Conservation (phyloP, 257 asterid species). For the Craterostigma plantagineum region DNA sequence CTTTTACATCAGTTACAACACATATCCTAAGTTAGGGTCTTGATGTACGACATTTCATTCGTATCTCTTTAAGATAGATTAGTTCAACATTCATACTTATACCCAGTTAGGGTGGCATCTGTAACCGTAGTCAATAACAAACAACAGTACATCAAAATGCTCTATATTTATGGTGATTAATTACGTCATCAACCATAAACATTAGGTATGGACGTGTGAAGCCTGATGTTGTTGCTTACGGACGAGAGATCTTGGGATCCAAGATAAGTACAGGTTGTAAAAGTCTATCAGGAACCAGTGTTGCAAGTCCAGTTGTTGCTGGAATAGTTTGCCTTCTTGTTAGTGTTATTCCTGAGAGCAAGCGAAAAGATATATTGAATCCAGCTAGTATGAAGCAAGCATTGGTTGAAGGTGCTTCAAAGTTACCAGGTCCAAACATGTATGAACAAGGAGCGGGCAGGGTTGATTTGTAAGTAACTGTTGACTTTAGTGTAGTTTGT, state of each 20-base stretch:
- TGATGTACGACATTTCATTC: too few species aligned
- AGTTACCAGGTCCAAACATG: conserved; percentile 93
- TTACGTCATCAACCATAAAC: not conserved
- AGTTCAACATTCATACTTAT: too few species aligned
- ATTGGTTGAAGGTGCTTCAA: conserved; percentile 93
- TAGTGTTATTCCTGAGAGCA: conserved; percentile 67
- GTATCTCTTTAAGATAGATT: too few species aligned
- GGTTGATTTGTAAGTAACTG: conserved; percentile 83
- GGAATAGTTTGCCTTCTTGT: conserved; percentile 97
- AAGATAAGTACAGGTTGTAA: conserved; percentile 96
- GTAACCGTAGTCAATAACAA: too few species aligned
- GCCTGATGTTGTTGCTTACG: conserved; percentile 97
- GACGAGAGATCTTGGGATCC: conserved; percentile 96
- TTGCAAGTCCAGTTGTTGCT: conserved; percentile 99
- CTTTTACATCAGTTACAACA: too few species aligned
- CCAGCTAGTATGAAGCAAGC: conserved; percentile 98
- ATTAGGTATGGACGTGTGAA: conserved; percentile 92
- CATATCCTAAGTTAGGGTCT: too few species aligned
- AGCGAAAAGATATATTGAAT: conserved; percentile 64
- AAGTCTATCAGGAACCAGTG: conserved; percentile 98
- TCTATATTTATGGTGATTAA: not conserved
- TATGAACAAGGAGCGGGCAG: conserved; percentile 99
- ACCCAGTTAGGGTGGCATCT: too few species aligned
- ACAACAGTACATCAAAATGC: too few species aligned
- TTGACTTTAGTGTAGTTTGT: conserved; percentile 12